Evolutionary conservation across 75 land plant species (phyloP), one percentile per base, ranked within the genome.

Genomic region (Selaginella moellendorffii): DNA sequence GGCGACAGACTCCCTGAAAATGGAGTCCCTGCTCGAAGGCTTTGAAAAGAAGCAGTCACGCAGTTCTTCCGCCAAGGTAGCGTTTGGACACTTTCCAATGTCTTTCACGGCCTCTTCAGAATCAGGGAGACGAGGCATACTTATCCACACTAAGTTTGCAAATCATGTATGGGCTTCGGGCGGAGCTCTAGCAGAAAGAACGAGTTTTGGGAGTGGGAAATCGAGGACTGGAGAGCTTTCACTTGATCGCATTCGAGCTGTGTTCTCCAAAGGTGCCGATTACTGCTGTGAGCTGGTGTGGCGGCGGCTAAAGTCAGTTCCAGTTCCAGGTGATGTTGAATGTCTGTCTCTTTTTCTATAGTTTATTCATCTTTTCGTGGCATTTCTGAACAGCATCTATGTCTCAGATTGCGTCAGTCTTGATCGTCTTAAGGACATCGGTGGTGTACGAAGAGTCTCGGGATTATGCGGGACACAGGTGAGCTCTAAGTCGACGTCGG

Each of bases 141-240:
- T 18, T 95, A 2, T 95, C 59, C 99, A 95, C 67, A 72, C 82
- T 12, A 79, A 60, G 17, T 86, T 89, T 73, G 99, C 96, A 0
- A 78, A 78, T 65, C 96, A 86, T 95, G 53, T 80, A 90, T 66
- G 65, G 82, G 67, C 87, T 83, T 58, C 84, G 89, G 62, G 56
- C 53, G 66, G 20, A 26, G 0, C 28, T 53, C 62, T 24, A 64
- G 31, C 23, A 18, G 29, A 20, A 29, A 27, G 21, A 18, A 64
- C 24, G 88, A 82, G 65, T 95, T 95, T 61, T 95, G 99, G 99
- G 99, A 95, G 74, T 95, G 96, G 99, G 97, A 95, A 64, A 84
- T 90, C 90, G 99, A 96, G 10, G 99, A 95, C 54, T 95, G 99
- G 99, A 86, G 96, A 22, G 19, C 29, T 95, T 68, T 90, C 96